These are phyloP conservation scores for Ceratobasidium sp. DNA, from an alignment of 1,284 basidiomycete species.

Conservation along the genomic window DNA sequence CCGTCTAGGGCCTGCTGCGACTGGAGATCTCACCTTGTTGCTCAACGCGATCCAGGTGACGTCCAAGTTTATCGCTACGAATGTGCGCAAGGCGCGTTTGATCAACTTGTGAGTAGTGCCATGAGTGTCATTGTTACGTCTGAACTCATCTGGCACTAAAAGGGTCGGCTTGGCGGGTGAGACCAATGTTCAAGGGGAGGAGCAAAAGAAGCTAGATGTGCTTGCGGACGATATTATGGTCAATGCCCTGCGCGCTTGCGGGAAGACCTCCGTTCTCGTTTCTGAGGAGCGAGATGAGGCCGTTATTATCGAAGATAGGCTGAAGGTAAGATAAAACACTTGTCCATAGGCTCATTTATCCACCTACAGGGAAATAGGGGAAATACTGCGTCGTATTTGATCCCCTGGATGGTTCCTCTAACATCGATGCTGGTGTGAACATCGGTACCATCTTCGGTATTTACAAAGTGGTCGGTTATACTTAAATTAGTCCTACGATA, in stretches of 20 bases:
- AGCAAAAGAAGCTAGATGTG: constrained; percentile 99
- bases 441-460: constrained; percentile 99
- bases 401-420: constrained; percentile 96
- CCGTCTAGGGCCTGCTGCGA: constrained; percentile 76
- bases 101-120: constrained; percentile 84
- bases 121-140: constrained; percentile 3
- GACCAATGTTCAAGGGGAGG: constrained; percentile 96
- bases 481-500: constrained; percentile 26
- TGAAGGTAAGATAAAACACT: constrained; percentile 52
- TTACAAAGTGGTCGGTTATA: constrained; percentile 75
- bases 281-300: constrained; percentile 95
- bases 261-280: constrained; percentile 95
- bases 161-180: constrained; percentile 95
- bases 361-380: constrained; percentile 54
- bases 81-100: constrained; percentile 93
- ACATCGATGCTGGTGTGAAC: constrained; percentile 99
- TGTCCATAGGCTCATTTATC: constrained; percentile 47
- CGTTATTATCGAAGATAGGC: constrained; percentile 80
- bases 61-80: constrained; percentile 96
- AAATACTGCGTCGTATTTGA: constrained; percentile 98
- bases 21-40: constrained; percentile 92
- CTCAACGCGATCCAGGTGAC: constrained; percentile 95
- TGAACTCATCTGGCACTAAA: constrained; percentile 19
- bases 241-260: constrained; percentile 89
- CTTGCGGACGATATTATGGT: constrained; percentile 99